Percentiles rank a stretch among this genome's conserved stretches.
These are phyloP conservation scores for Colletotrichum filicis DNA, from an alignment of 2,329 filamentous ascomycete genomes.

Conservation along the genomic window DNA sequence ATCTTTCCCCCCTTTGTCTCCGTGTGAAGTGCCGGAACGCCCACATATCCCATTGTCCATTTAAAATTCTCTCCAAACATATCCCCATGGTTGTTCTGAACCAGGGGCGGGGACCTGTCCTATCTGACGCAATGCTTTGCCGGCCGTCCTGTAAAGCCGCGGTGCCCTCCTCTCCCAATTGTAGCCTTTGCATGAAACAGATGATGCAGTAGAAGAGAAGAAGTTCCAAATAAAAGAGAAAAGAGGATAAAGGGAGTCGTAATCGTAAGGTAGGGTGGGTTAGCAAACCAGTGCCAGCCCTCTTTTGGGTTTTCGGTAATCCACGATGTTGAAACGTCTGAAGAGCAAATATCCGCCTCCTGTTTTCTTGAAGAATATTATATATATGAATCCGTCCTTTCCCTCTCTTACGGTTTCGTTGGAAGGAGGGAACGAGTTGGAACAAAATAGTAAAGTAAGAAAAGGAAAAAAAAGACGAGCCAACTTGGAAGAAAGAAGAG, in stretches of 20 bases:
- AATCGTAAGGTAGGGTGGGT: conserved; percentile 18
- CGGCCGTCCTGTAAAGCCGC: conserved; percentile 9
- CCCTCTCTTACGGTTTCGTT: neutral
- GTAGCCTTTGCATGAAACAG: neutral
- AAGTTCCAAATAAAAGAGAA: neutral
- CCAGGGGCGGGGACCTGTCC: neutral
- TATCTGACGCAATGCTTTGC: conserved; percentile 7
- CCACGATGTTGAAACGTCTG: neutral
- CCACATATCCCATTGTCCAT: neutral
- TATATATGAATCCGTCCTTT: neutral
- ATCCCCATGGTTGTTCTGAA: too few relatives aligned
- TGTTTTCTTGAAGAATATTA: neutral
- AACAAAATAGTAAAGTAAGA: neutral
- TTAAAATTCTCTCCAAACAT: neutral
- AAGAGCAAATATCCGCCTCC: neutral
- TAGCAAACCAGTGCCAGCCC: conserved; percentile 19
- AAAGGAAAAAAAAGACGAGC: neutral
- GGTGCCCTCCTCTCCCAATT: neutral
- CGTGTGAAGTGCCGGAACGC: neutral
- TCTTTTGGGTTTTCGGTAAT: neutral
- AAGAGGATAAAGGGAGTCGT: neutral
- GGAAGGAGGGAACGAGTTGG: neutral
- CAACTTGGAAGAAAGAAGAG: neutral
- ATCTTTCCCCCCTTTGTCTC: neutral
- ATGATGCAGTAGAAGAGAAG: neutral